Base-by-base conservation (phyloP, 768 basidiomycete genomes). In the Dentipellis fragilis region DNA sequence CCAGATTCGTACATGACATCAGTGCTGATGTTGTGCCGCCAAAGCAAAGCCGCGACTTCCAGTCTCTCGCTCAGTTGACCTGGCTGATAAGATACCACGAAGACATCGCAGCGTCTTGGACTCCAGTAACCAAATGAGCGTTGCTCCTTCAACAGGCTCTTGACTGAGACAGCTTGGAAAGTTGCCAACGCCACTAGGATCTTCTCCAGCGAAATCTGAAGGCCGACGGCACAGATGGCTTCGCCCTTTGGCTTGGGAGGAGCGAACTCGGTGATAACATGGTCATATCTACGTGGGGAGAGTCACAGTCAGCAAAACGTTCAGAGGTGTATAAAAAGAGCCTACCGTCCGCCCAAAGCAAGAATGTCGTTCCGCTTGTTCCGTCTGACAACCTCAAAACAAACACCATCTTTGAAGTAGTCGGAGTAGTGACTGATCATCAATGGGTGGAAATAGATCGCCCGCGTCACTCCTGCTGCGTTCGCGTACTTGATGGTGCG, bases 101-200 rank as follows among this genome's bases (percentile, higher is more conserved):
- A 93, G 10, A 93, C 90, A 59, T 93, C 90, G 61, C 91, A 92
- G 39, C 89, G 75, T 14, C 89, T 78, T n/a, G 90, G 90, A 67
- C 87, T 88, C 89, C 88, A 93, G 64, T 82, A 88, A 0, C 91
- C 90, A 58, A 90, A 93, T 0, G 91, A 90, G 10, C 82, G 80
- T 57, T 84, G 80, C 63, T 90, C 87, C 66, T 86, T 90, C 52
- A 89, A 72, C 5, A 89, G 73, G 2, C 77, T 77, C 65, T 82
- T 83, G 38, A 89, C 77, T 0, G 84, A 83, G 1, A 71, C 66
- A 9, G 76, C 80, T 64, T 92, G 89, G 64, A 80, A 87, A 1
- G 80, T 72, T 0, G 86, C 88, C 1, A 92, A 73, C 10, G 80
- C 77, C 1, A 76, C 70, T 0, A 85, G 80, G 57, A 93, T 87